Evolutionary conservation across 768 basidiomycete genomes (phyloP).

Genomic region (Tulasnella sp.): DNA sequence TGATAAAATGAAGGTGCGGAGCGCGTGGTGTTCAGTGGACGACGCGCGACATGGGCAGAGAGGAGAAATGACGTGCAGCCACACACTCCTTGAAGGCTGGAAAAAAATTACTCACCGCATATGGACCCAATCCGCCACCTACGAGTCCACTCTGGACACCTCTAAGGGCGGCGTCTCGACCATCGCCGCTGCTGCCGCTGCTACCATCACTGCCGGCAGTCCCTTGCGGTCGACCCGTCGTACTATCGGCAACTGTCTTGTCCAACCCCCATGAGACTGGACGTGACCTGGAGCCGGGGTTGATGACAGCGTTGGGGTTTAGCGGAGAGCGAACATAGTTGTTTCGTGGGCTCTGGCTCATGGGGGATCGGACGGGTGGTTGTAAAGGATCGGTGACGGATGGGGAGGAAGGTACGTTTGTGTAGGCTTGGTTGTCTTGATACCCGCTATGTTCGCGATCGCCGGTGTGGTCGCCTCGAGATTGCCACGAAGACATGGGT

Average conservation of each 20-base stretch:
- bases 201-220: slow-evolving; percentile 1
- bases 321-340: slow-evolving; percentile 13
- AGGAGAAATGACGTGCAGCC: neutral
- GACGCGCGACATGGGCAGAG: neutral
- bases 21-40: neutral
- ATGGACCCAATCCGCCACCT: slow-evolving; percentile 16
- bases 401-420: slow-evolving; percentile 12
- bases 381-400: neutral
- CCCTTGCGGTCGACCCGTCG: neutral
- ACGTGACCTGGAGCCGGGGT: neutral
- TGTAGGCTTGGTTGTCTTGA: slow-evolving; percentile 2
- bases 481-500: slow-evolving; percentile 10
- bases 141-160: slow-evolving; percentile 14
- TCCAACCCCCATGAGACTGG: slow-evolving; percentile 7
- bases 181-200: neutral
- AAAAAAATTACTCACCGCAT: slow-evolving; percentile 13
- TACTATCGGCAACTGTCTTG: neutral
- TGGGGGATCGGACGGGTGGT: neutral
- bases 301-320: slow-evolving; percentile 9
- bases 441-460: neutral
- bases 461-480: neutral
- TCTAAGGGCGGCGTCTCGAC: neutral
- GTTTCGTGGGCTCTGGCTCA: neutral
- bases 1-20: too few species aligned
- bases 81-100: neutral